These are phyloP conservation scores for Yamagishiella unicocca DNA, from an alignment of 139 green algal genomes.

Conservation along the genomic window DNA sequence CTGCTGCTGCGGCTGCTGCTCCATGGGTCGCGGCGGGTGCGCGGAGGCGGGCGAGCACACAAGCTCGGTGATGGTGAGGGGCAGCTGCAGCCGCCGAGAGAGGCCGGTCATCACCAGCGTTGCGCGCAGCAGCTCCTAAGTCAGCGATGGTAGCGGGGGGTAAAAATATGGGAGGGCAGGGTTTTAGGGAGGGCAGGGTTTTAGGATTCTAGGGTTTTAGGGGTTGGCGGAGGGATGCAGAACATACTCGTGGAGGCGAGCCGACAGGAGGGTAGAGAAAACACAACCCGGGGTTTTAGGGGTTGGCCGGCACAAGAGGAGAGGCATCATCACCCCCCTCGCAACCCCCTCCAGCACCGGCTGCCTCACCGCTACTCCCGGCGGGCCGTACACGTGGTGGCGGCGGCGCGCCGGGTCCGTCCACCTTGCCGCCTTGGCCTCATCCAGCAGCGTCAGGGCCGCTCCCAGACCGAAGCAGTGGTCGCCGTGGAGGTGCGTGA, in stretches of 20 bases:
- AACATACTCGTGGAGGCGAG: too few relatives aligned
- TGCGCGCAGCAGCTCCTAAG: conserved; percentile 68
- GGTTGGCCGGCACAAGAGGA: too few relatives aligned
- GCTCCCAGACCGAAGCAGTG: conserved; percentile 93
- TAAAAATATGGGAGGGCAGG: too few relatives aligned
- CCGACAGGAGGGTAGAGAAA: too few relatives aligned
- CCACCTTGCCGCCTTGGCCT: neutral
- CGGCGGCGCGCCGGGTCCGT: neutral
- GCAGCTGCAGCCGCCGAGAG: conserved; percentile 48
- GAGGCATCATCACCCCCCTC: too few relatives aligned
- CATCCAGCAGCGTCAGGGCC: conserved; percentile 28
- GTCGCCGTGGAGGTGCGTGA: conserved; percentile 98
- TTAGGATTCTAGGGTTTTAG: too few relatives aligned
- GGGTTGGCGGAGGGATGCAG: too few relatives aligned
- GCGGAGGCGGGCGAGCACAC: conserved; percentile 9
- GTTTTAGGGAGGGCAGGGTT: too few relatives aligned
- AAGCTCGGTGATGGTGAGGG: conserved; percentile 57
- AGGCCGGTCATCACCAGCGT: conserved; percentile 56
- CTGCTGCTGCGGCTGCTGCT: conserved; percentile 8
- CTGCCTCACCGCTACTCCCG: conserved; percentile 48
- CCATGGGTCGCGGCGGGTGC: neutral
- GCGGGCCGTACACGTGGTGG: conserved; percentile 63
- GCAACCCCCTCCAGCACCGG: too few relatives aligned
- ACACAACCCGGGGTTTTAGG: too few relatives aligned
- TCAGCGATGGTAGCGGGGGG: too few relatives aligned